Evolutionary conservation across 2,329 filamentous ascomycete species (phyloP).

Genomic region (Fusarium nematophilum): DNA sequence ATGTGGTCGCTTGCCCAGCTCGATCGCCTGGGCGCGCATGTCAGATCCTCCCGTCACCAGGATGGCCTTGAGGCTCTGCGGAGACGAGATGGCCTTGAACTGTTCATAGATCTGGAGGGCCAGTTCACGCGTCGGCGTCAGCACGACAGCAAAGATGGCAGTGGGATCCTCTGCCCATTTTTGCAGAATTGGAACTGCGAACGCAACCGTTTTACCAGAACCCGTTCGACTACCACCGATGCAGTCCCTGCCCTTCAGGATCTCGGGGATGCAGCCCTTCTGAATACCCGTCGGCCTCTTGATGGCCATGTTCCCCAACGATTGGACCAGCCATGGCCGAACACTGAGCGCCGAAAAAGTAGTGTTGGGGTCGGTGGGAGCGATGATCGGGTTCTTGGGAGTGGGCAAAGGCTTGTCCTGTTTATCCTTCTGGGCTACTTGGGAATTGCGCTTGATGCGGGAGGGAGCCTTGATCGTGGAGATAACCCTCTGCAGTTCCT

Average conservation of each 20-base stretch:
- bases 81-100: conserved; percentile 89
- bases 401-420: conserved; percentile 31
- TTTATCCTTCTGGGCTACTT: conserved; percentile 33
- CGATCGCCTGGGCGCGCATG: conserved; percentile 90
- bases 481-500: conserved; percentile 49
- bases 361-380: conserved; percentile 66
- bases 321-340: conserved; percentile 87
- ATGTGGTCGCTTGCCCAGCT: conserved; percentile 84
- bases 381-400: conserved; percentile 55
- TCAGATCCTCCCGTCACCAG: conserved; percentile 94
- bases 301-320: conserved; percentile 82
- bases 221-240: conserved; percentile 95
- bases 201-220: conserved; percentile 97
- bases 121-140: conserved; percentile 92
- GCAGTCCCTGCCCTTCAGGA: conserved; percentile 89
- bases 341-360: conserved; percentile 80
- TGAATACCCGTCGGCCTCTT: conserved; percentile 92
- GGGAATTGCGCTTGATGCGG: conserved; percentile 58
- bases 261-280: conserved; percentile 90
- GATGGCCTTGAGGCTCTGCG: conserved; percentile 86
- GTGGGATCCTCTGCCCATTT: conserved; percentile 93
- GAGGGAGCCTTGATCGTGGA: conserved; percentile 64
- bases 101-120: conserved; percentile 97
- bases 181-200: conserved; percentile 93
- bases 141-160: conserved; percentile 87